A percentile compares a stretch with the other conserved stretches of the same genome.
Conservation (phyloP, 192 early-diverging fungal genomes). For the Linnemannia exigua region DNA sequence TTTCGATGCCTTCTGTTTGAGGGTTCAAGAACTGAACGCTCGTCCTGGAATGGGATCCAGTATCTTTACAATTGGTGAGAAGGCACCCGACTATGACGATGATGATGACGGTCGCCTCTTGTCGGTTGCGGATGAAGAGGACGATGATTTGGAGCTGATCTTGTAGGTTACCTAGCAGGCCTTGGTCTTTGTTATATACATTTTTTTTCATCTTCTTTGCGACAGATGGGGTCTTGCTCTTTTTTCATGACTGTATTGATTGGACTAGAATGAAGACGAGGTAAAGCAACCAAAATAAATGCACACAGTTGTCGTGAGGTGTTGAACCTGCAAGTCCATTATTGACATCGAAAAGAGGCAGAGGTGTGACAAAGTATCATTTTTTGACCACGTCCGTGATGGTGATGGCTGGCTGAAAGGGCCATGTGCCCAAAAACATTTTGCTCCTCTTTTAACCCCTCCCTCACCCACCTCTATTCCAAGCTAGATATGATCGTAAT, state of each 20-base stretch:
- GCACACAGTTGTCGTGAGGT: background rate
- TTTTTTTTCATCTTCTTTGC: background rate
- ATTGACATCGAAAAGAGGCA: too few relatives aligned
- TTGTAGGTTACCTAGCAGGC: constrained; percentile 10
- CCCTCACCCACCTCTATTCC: too few relatives aligned
- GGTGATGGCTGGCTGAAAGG: too few relatives aligned
- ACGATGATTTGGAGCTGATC: constrained; percentile 55
- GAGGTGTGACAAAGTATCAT: too few relatives aligned
- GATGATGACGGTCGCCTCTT: constrained; percentile 46
- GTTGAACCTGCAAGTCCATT: too few relatives aligned
- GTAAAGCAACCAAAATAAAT: background rate
- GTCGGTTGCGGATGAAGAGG: constrained; percentile 56
- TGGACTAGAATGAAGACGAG: background rate
- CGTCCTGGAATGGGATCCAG: constrained; percentile 47
- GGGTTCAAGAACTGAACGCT: constrained; percentile 60
- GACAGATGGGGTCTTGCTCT: too few relatives aligned
- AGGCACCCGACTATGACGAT: constrained; percentile 75
- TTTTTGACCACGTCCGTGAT: too few relatives aligned
- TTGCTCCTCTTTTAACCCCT: too few relatives aligned
- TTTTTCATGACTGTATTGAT: background rate
- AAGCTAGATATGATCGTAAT: too few relatives aligned
- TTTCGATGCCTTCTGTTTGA: constrained; percentile 73
- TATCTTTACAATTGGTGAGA: constrained; percentile 78
- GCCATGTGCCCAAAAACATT: too few relatives aligned
- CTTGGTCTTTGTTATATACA: background rate